Evolutionary conservation across 768 basidiomycete genomes (phyloP), one percentile per base, ranked within the genome.

Genomic region (Crassisporium funariophilum): DNA sequence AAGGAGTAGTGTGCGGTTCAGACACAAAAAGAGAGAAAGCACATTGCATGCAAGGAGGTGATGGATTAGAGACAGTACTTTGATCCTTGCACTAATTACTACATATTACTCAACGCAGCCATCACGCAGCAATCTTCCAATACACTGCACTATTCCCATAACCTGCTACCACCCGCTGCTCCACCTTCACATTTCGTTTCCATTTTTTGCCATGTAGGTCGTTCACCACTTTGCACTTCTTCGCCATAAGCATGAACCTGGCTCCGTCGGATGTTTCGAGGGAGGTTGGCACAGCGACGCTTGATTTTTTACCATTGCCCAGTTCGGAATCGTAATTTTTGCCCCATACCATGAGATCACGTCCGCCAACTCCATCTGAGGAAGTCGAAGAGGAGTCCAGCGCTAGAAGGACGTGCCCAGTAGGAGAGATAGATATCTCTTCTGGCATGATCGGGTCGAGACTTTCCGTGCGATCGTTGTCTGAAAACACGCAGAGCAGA

Each of bases 261-360:
- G 72, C 75, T 4, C 79, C 84, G 43, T 78, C 77, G 2, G 71
- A 69, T 5, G 68, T 66, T 41, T 76, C 72, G 37, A 90, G 63
- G 19, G 68, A 67, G 1, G 71, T 70, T 1, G 89, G 87, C 23
- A 75, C 60, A 3, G 81, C 70, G 20, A 80, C 52, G 54, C 82
- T 84, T 10, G 78, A 69, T 52, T 81, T 79, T 60, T 79, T 86
- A 27, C 88, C 87, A 56, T 81, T 88, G 9, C 89, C 89, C 4
- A 91, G 74, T 62, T 91, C 88, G 49, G 78, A 84, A 24, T 84
- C 79, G 37, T 81, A 76, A 55, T 89, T 90, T 47, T 75, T 74
- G 2, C 90, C 90, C 87, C 86, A 91, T 0, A 72, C 77, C 35
- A 85, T 63, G 27, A 91, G 66, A 63, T 91, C 90, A 41, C 80